These are phyloP conservation scores for Agrocybe praecox DNA, from an alignment of 768 basidiomycete species.

Conservation along the genomic window DNA sequence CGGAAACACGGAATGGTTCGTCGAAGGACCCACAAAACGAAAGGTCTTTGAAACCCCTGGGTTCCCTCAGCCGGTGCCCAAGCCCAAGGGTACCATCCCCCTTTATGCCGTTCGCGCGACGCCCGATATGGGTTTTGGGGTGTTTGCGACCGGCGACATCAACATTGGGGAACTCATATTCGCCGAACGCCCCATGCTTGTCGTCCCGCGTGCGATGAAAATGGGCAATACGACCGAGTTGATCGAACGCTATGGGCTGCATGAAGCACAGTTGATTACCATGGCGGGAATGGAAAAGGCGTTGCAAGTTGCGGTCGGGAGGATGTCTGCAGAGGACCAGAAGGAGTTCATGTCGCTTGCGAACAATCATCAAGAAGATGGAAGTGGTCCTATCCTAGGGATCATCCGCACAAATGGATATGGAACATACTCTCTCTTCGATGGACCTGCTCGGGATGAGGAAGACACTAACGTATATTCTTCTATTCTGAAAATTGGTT, in stretches of 20 bases:
- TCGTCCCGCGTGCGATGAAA: conserved; percentile 2
- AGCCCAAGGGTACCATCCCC: background rate
- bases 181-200: conserved; percentile 9
- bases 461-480: background rate
- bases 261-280: background rate
- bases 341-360: conserved; percentile 30
- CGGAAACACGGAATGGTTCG: conserved; percentile 6
- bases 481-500: conserved; percentile 4
- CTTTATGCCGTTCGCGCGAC: background rate
- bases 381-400: conserved; percentile 33
- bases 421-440: conserved; percentile 9
- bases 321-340: conserved; percentile 18
- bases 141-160: conserved; percentile 3
- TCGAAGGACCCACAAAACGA: background rate
- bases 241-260: background rate
- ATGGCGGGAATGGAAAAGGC: background rate
- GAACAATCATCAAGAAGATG: conserved; percentile 33
- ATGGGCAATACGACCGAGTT: no score
- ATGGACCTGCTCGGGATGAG: background rate
- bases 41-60: conserved; percentile 7
- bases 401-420: conserved; percentile 36
- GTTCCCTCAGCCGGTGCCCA: background rate
- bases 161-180: conserved; percentile 2
- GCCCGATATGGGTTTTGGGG: background rate
- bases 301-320: background rate